phyloP scores from a whole-genome alignment of 2,329 filamentous ascomycete species.

The Trichoderma sp. region DNA sequence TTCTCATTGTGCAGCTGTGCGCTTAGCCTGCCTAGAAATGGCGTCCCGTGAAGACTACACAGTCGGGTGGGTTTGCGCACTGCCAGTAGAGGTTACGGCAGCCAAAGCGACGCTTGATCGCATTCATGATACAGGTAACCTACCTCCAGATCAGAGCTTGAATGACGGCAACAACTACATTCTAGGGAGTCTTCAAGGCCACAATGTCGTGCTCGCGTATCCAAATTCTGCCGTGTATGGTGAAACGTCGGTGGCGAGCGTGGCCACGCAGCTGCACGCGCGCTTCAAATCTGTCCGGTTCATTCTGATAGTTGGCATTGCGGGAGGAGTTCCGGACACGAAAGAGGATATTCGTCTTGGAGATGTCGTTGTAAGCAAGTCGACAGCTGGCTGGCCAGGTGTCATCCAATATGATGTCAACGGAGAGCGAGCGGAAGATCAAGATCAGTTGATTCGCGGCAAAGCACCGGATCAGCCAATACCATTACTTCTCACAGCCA shows the following conservation, averaged over 20 bases:
- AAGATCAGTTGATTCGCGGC: not conserved
- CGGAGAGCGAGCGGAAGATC: not conserved
- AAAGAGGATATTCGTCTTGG: not conserved
- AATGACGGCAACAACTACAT: slow-evolving; percentile 2
- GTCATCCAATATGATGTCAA: not conserved
- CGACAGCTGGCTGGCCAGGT: not conserved
- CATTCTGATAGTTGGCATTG: not conserved
- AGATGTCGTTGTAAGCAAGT: not conserved
- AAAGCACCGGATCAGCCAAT: not conserved
- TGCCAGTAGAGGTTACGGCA: slow-evolving; percentile 3
- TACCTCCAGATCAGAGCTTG: not conserved
- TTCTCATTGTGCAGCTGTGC: not conserved
- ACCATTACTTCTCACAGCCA: slow-evolving; percentile 2
- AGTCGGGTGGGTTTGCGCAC: slow-evolving; percentile 8
- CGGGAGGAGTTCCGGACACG: not conserved
- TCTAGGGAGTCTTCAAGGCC: not conserved
- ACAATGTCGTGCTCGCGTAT: slow-evolving; percentile 6
- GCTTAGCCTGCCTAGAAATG: not conserved
- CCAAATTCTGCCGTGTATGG: not conserved
- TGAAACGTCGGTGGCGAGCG: not conserved
- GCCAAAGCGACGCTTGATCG: slow-evolving; percentile 4
- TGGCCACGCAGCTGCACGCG: not conserved
- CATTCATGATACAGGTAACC: not conserved
- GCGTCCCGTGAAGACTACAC: not conserved
- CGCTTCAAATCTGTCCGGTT: not conserved